phyloP scores from a whole-genome alignment of 257 asterid species.

The Solanum dulcamara region DNA sequence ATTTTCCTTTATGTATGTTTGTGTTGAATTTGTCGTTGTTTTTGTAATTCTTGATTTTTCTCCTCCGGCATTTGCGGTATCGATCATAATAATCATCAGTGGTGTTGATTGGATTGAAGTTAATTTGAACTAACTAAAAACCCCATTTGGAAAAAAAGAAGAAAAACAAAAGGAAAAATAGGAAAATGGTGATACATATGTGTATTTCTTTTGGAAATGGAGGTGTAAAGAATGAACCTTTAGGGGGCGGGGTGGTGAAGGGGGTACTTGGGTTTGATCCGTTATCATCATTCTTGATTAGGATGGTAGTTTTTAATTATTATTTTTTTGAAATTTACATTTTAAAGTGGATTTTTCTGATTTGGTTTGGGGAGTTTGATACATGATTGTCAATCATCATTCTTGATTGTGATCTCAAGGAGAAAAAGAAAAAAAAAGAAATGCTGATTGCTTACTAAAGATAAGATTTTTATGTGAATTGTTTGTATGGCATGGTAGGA shows the following conservation, averaged over 20 bases:
- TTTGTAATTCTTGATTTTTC: not conserved
- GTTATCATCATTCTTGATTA: not conserved
- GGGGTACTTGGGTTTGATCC: not conserved
- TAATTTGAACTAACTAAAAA: not conserved
- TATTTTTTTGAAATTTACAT: not conserved
- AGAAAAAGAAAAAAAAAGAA: not conserved
- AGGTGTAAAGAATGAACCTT: not conserved
- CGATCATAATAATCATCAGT: not conserved
- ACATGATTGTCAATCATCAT: not conserved
- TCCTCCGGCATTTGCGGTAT: not conserved
- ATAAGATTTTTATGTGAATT: not conserved
- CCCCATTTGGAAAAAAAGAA: not conserved
- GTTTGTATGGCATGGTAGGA: not conserved
- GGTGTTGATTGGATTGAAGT: not conserved
- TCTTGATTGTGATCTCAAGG: not conserved
- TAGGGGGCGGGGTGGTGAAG: not conserved
- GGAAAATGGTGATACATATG: not conserved
- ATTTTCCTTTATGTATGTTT: not conserved
- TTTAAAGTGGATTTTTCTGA: not conserved
- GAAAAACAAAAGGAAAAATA: not conserved
- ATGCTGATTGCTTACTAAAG: not conserved
- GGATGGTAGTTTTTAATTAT: not conserved
- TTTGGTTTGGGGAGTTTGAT: not conserved
- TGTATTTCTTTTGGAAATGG: not conserved
- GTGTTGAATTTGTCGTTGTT: not conserved